Conservation (phyloP, 257 asterid genomes). For the Solanum lignicaule region DNA sequence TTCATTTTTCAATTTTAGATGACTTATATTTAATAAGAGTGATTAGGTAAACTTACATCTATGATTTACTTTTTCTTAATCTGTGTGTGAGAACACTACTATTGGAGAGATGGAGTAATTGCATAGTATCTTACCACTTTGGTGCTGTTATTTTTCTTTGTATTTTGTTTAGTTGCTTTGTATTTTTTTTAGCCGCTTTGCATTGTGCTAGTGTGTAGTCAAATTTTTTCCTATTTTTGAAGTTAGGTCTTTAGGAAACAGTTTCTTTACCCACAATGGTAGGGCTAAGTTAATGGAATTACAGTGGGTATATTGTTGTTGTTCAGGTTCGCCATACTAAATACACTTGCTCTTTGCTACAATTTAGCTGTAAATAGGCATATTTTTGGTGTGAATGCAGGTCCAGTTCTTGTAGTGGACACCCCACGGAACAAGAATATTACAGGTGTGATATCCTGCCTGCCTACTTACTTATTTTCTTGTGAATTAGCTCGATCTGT, state of each 20-base stretch:
- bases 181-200: neutral
- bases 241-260: neutral
- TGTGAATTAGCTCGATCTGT: neutral
- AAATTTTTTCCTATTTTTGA: neutral
- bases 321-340: neutral
- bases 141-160: neutral
- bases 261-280: neutral
- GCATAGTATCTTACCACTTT: neutral
- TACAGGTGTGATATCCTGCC: neutral
- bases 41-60: no score
- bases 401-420: conserved; percentile 7
- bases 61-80: no score
- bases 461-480: neutral
- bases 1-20: no score
- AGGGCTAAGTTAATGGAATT: neutral
- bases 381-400: neutral
- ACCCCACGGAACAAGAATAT: conserved; percentile 8
- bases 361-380: neutral
- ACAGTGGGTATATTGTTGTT: neutral
- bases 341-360: neutral
- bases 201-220: neutral
- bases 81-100: no score
- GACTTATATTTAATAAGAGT: no score
- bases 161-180: neutral
- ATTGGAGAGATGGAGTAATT: neutral